Base-by-base conservation (phyloP, 306 rosid genomes). In the Sechiopsis laciniata region DNA sequence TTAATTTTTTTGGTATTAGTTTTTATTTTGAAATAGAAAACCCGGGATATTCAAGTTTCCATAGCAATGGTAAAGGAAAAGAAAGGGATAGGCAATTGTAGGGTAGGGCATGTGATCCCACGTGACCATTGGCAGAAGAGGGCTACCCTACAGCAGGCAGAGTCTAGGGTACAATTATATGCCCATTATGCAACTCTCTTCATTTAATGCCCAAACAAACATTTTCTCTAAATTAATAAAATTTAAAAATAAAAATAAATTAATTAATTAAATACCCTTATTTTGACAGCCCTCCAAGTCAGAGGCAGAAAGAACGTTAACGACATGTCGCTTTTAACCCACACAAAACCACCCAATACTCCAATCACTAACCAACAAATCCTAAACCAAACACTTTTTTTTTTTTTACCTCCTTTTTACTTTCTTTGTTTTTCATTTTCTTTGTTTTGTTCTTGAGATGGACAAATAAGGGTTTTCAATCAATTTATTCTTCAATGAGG, bases 221-320 rank as follows among this genome's bases (percentile, higher is more conserved):
- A 32, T 32, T 54, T 1, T 45, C 11, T 35, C 45, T 37, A 37
- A 37, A 37, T 37, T 37, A 37, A 5, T 37, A 5, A 37, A 37
- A 32, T 1, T 32, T 35, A 35, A 35, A 37, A 5, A 37, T 1
- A 37, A 5, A 37, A 37, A 37, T 5, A 37, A 37, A 5, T n/a
- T n/a, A n/a, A n/a, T n/a, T n/a, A n/a, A n/a, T n/a, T n/a, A n/a
- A 37, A 37, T 5, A 7, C 45, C 45, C 45, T 4, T 1, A 10
- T 22, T 26, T 48, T 48, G 52, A 12, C 15, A 48, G 14, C 15
- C 52, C 52, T 60, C 7, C 7, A 5, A 37, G 5, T 26, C 45
- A 17, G 0, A 67, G 72, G 72, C 72, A 67, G 72, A 67, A 67
- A 20, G 72, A 67, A 67, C 55, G 72, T 67, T 67, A 13, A 67